A percentile compares a stretch with the other conserved stretches of the same genome.
Evolutionary conservation across 108 stramenopile genomes (phyloP).

Genomic region (Nannochloropsis granulata): DNA sequence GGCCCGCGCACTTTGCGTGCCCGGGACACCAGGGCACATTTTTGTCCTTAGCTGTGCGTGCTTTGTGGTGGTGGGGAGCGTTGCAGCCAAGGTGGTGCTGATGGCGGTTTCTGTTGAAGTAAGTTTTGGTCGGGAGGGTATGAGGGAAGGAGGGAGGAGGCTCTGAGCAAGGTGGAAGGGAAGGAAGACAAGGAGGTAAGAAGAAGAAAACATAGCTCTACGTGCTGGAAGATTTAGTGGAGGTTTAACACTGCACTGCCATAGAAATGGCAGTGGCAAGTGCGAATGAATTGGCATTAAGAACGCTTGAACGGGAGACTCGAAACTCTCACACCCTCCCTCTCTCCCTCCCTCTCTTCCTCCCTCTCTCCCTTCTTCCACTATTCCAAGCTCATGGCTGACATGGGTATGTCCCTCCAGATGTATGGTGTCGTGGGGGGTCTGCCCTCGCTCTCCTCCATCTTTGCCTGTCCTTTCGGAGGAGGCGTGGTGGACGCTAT

Average conservation of each 20-base stretch:
- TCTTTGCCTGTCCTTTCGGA: background rate
- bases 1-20: background rate
- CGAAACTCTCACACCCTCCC: too few species aligned
- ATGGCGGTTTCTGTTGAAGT: background rate
- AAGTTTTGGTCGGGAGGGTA: background rate
- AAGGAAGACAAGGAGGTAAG: too few species aligned
- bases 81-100: background rate
- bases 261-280: too few species aligned
- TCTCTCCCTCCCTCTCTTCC: too few species aligned
- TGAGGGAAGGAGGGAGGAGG: background rate
- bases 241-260: too few species aligned
- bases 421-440: background rate
- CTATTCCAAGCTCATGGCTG: background rate
- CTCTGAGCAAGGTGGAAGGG: background rate
- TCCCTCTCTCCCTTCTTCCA: background rate
- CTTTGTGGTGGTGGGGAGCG: background rate
- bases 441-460: background rate
- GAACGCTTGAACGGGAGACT: too few species aligned
- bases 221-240: too few species aligned
- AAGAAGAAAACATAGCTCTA: too few species aligned
- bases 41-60: background rate
- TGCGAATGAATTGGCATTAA: too few species aligned
- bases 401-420: background rate
- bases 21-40: background rate
- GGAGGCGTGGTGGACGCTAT: background rate